These are phyloP conservation scores for Globisporangium sylvaticum DNA, from an alignment of 352 stramenopile species.

Conservation along the genomic window DNA sequence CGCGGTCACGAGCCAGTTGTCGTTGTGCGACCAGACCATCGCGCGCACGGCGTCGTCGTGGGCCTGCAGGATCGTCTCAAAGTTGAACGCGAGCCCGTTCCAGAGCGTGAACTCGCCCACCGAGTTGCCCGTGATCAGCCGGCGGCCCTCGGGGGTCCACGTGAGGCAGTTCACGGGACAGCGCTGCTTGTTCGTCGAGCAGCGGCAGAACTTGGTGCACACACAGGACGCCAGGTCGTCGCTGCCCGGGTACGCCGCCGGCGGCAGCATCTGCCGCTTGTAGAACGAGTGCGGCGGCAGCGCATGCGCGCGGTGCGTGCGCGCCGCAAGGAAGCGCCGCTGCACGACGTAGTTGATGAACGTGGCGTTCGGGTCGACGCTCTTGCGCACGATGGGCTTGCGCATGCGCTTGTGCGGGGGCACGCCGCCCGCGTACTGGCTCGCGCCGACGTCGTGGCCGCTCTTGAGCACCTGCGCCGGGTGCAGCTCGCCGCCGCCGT, in stretches of 20 bases:
- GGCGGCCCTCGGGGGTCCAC: constrained; percentile 94
- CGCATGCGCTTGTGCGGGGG: constrained; percentile 79
- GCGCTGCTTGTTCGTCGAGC: constrained; percentile 90
- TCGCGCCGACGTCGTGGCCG: constrained; percentile 68
- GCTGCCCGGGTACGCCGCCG: constrained; percentile 47
- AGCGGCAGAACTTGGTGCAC: constrained; percentile 86
- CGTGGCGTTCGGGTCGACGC: constrained; percentile 80
- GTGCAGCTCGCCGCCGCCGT: constrained; percentile 47
- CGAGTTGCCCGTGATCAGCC: constrained; percentile 95
- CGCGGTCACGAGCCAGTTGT: constrained; percentile 88
- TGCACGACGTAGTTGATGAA: constrained; percentile 82
- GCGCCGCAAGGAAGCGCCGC: constrained; percentile 59
- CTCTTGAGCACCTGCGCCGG: constrained; percentile 73
- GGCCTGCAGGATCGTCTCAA: constrained; percentile 95
- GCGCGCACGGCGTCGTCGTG: constrained; percentile 84
- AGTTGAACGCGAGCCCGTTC: constrained; percentile 97
- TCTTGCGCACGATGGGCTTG: constrained; percentile 87
- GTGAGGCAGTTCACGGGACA: constrained; percentile 91
- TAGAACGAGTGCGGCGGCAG: constrained; percentile 82
- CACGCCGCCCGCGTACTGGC: constrained; percentile 61
- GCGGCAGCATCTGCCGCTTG: constrained; percentile 80
- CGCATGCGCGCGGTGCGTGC: constrained; percentile 40
- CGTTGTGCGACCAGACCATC: constrained; percentile 90
- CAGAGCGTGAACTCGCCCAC: constrained; percentile 97
- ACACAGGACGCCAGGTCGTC: constrained; percentile 78